Conservation (phyloP, 2,329 filamentous ascomycete genomes). For the Emericellopsis atlantica region DNA sequence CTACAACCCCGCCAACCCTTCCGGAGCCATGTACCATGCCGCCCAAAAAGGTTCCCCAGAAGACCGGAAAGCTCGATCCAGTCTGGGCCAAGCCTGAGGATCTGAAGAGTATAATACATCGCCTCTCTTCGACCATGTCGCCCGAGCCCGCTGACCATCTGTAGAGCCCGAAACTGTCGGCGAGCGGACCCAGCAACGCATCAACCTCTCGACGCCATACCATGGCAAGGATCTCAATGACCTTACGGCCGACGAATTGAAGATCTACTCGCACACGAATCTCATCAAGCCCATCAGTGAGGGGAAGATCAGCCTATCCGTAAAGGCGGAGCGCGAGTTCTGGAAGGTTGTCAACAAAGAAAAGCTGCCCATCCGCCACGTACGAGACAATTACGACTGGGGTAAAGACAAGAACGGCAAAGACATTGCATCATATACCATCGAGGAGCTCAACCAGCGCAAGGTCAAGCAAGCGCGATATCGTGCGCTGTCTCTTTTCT, state of each 20-base stretch:
- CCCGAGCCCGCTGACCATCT: no score
- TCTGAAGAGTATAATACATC: no score
- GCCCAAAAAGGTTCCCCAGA: no score
- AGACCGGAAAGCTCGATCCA: no score
- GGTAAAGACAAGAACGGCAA: slow-evolving; percentile 36
- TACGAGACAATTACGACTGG: slow-evolving; percentile 29
- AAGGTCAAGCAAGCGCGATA: slow-evolving; percentile 27
- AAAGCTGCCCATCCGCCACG: slow-evolving; percentile 32
- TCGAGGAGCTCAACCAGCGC: slow-evolving; percentile 30
- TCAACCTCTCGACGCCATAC: slow-evolving; percentile 37
- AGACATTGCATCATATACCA: slow-evolving; percentile 32
- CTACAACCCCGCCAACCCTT: no score
- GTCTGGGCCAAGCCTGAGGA: no score
- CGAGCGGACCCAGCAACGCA: slow-evolving; percentile 32
- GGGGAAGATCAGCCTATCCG: slow-evolving; percentile 18
- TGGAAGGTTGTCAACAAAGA: slow-evolving; percentile 44
- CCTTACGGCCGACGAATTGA: slow-evolving; percentile 33
- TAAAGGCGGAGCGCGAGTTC: slow-evolving; percentile 42
- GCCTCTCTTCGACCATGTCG: no score
- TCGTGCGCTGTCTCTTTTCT: slow-evolving; percentile 27
- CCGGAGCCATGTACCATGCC: no score
- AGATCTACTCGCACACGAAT: slow-evolving; percentile 32
- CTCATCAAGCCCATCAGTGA: slow-evolving; percentile 28
- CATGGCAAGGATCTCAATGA: slow-evolving; percentile 30
- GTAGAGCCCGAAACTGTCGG: slow-evolving; percentile 22